phyloP scores from a whole-genome alignment of 352 stramenopile genomes.

The Pythium apleroticum region DNA sequence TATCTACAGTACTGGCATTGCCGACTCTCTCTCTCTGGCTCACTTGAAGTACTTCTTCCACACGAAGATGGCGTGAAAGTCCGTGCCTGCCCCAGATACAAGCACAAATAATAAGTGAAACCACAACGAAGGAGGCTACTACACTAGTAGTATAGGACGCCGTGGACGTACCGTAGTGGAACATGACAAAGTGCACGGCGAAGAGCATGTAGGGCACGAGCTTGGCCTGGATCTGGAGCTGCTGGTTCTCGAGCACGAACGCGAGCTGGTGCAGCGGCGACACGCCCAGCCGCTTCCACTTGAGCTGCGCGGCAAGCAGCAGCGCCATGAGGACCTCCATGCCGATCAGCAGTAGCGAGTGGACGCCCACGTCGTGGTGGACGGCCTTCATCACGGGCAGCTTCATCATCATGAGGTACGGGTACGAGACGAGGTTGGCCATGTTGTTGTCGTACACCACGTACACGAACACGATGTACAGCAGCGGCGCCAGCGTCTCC shows the following conservation, averaged over 20 bases:
- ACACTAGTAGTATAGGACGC: no score
- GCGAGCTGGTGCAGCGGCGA: conserved; percentile 13
- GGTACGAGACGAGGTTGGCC: neutral
- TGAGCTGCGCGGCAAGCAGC: neutral
- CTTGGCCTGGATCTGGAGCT: conserved; percentile 17
- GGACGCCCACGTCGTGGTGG: conserved; percentile 8
- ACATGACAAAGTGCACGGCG: conserved; percentile 10
- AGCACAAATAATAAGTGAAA: neutral
- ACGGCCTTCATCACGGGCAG: neutral
- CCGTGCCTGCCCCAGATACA: conserved; percentile 1
- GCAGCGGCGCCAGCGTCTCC: conserved; percentile 21
- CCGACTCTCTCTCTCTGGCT: no score
- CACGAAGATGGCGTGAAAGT: conserved; percentile 2
- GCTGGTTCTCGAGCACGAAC: conserved; percentile 21
- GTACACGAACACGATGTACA: conserved; percentile 19
- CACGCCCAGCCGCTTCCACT: neutral
- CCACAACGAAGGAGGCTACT: neutral
- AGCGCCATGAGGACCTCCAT: conserved; percentile 4
- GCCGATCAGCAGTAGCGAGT: neutral
- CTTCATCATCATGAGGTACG: conserved; percentile 1
- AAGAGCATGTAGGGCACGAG: conserved; percentile 11
- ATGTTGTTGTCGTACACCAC: conserved; percentile 1
- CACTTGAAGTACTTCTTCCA: conserved; percentile 10
- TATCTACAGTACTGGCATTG: no score
- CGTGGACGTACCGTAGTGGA: conserved; percentile 15